A percentile compares a stretch with the other conserved stretches of the same genome.
Conservation (phyloP, 1,139 yeast genomes). For the Pichia sp. region DNA sequence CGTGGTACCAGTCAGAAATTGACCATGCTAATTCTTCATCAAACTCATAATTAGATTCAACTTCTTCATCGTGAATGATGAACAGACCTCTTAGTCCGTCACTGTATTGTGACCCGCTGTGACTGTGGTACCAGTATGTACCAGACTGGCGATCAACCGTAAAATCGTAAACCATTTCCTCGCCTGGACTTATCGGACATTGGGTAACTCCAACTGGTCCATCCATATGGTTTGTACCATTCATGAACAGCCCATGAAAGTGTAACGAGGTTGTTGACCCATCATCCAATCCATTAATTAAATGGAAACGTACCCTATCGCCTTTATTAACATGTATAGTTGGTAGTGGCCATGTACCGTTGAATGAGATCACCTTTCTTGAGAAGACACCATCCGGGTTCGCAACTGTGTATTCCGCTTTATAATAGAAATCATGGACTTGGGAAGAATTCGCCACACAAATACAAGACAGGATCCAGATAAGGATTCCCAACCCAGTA, state of each 20-base stretch:
- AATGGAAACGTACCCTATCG: constrained; percentile 50
- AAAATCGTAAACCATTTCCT: constrained; percentile 56
- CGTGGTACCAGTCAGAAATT: constrained; percentile 58
- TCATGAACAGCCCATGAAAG: constrained; percentile 70
- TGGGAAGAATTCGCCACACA: too few species aligned
- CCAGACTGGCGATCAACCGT: constrained; percentile 58
- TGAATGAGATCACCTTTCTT: constrained; percentile 51
- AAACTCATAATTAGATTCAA: constrained; percentile 41
- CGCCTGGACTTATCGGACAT: constrained; percentile 68
- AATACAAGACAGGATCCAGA: too few species aligned
- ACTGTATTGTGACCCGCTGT: constrained; percentile 65
- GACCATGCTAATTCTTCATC: constrained; percentile 56
- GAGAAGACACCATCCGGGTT: constrained; percentile 55
- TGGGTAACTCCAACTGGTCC: constrained; percentile 75
- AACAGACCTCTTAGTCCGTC: constrained; percentile 75
- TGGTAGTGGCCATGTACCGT: constrained; percentile 71
- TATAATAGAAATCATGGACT: constrained; percentile 32
- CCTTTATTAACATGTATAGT: constrained; percentile 54
- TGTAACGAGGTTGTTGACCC: constrained; percentile 52
- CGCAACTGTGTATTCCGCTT: constrained; percentile 46
- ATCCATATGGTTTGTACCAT: constrained; percentile 56
- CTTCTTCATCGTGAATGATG: constrained; percentile 48
- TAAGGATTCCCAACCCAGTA: too few species aligned
- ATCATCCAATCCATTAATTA: constrained; percentile 48
- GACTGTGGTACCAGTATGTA: constrained; percentile 81